A percentile compares a stretch with the other conserved stretches of the same genome.
These are phyloP conservation scores for Lunasporangiospora selenospora DNA, from an alignment of 192 early-diverging fungal genomes.

Conservation along the genomic window DNA sequence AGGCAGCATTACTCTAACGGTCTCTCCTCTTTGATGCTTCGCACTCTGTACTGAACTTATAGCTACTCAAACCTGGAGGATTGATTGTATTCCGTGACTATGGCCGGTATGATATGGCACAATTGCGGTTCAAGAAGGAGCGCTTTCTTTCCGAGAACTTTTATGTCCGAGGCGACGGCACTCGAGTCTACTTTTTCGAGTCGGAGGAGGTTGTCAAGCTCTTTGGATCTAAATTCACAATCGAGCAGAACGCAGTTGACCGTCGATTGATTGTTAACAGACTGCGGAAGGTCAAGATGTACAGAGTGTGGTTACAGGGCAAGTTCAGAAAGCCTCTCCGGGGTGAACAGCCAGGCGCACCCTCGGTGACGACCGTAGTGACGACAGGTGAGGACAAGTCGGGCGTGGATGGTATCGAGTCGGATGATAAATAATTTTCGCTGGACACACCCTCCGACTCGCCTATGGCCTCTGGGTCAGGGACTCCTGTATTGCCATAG, in stretches of 20 bases:
- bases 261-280: constrained; percentile 94
- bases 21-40: not conserved
- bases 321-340: constrained; percentile 82
- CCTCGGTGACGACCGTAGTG: constrained; percentile 14
- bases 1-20: not conserved
- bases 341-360: constrained; percentile 13
- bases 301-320: constrained; percentile 95
- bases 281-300: constrained; percentile 93
- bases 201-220: constrained; percentile 61
- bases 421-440: constrained; percentile 1
- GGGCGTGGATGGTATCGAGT: not conserved
- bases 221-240: constrained; percentile 65
- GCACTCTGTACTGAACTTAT: not conserved
- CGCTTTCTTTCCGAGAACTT: constrained; percentile 92
- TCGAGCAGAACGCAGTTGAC: constrained; percentile 94
- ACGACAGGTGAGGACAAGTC: constrained; percentile 3
- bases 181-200: constrained; percentile 94
- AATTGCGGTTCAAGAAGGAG: constrained; percentile 94
- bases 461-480: constrained; percentile 1
- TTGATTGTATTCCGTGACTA: constrained; percentile 92
- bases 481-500: no score
- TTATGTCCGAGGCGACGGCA: constrained; percentile 98
- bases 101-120: constrained; percentile 97
- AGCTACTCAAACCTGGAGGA: constrained; percentile 89
- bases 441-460: constrained; percentile 19